These are phyloP conservation scores for Hemileccinum rubropunctum DNA, from an alignment of 768 basidiomycete species.

Conservation along the genomic window DNA sequence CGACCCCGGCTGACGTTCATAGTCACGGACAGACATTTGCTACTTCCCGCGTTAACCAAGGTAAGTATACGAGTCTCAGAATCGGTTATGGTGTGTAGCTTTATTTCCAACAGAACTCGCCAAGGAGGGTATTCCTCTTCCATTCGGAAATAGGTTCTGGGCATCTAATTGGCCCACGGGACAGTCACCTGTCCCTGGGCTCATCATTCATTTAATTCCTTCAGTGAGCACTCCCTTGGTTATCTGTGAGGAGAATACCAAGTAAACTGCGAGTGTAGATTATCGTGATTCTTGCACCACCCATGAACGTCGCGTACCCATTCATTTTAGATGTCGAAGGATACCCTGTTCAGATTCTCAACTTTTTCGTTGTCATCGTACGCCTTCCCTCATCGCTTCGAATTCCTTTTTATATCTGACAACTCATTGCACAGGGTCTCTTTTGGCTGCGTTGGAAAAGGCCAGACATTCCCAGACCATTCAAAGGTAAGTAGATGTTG, in stretches of 20 bases:
- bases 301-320: slow-evolving; percentile 51
- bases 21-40: slow-evolving; percentile 42
- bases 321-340: slow-evolving; percentile 58
- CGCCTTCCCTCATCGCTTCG: slow-evolving; percentile 27
- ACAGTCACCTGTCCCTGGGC: slow-evolving; percentile 52
- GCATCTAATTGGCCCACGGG: slow-evolving; percentile 62
- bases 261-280: slow-evolving; percentile 27
- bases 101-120: slow-evolving; percentile 44
- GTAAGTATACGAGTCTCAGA: slow-evolving; percentile 11
- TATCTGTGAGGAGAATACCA: not conserved
- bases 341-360: slow-evolving; percentile 52
- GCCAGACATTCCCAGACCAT: slow-evolving; percentile 47
- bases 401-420: slow-evolving; percentile 10
- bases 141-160: slow-evolving; percentile 58
- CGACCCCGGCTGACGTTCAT: not conserved
- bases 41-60: slow-evolving; percentile 52
- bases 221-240: slow-evolving; percentile 33
- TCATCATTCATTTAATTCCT: slow-evolving; percentile 54
- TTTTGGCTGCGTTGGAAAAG: slow-evolving; percentile 55
- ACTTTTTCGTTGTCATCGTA: slow-evolving; percentile 54
- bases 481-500: slow-evolving; percentile 39
- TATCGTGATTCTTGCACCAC: slow-evolving; percentile 56
- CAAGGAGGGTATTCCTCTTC: slow-evolving; percentile 61
- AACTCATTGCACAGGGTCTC: slow-evolving; percentile 38
- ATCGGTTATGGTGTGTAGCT: too few species aligned